phyloP scores from a whole-genome alignment of 129 eudicot species.

The Artemisia tridentata region DNA sequence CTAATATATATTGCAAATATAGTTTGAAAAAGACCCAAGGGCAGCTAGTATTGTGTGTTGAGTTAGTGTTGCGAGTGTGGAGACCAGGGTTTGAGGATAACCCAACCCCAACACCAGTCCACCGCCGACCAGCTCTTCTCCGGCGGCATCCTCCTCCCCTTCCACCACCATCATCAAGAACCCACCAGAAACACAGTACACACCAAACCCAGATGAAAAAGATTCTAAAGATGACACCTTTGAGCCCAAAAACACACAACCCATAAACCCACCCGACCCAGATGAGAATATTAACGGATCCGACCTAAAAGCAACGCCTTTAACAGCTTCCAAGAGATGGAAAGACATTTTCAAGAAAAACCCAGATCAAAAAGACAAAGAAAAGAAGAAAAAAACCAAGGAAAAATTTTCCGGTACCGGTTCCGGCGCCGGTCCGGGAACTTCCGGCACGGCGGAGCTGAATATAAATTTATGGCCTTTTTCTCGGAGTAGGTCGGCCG shows the following conservation, averaged over 20 bases:
- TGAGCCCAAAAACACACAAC: background rate
- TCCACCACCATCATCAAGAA: no score
- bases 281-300: background rate
- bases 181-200: no score
- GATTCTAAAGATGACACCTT: no score
- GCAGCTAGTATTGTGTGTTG: no score
- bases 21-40: no score
- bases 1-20: no score
- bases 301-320: slow-evolving; percentile 21
- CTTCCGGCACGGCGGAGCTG: slow-evolving; percentile 61
- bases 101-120: no score
- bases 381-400: slow-evolving; percentile 38
- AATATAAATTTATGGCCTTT: slow-evolving; percentile 95
- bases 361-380: slow-evolving; percentile 19
- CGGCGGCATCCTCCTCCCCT: no score
- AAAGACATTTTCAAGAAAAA: slow-evolving; percentile 64
- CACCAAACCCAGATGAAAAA: no score
- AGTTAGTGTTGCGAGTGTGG: no score
- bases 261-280: slow-evolving; percentile 2
- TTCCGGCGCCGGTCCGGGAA: slow-evolving; percentile 11
- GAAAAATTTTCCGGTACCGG: slow-evolving; percentile 26
- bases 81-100: no score
- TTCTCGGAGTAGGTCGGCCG: slow-evolving; percentile 86
- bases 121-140: no score
- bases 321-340: slow-evolving; percentile 74